phyloP scores from a whole-genome alignment of 768 basidiomycete species.

The Sarcomyxa edulis region DNA sequence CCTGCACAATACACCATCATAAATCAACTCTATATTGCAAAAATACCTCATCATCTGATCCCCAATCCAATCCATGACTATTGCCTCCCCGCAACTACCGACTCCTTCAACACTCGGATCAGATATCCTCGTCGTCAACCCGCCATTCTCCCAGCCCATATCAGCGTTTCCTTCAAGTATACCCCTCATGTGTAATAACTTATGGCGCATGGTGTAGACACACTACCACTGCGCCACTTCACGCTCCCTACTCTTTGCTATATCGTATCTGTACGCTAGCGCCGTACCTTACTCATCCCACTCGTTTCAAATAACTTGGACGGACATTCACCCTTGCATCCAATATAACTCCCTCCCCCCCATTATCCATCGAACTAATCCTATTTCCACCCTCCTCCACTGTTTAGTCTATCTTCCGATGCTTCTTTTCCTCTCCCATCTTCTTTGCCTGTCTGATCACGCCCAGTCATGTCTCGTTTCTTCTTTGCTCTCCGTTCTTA shows the following conservation, averaged over 20 bases:
- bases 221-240: not conserved
- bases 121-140: slow-evolving; percentile 1
- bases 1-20: not conserved
- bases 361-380: no score
- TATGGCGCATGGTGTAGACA: not conserved
- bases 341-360: no score
- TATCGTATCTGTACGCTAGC: not conserved
- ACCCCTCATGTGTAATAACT: slow-evolving; percentile 7
- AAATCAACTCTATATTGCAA: slow-evolving; percentile 1
- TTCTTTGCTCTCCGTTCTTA: no score
- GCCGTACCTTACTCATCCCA: no score
- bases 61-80: not conserved
- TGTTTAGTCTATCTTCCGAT: no score
- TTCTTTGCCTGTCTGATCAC: no score
- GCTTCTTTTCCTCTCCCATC: no score
- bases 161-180: no score
- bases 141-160: slow-evolving; percentile 1
- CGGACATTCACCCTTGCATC: no score
- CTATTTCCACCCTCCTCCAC: no score
- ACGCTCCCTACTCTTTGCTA: not conserved
- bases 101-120: not conserved
- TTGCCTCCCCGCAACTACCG: not conserved
- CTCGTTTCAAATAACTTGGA: no score
- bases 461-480: no score
- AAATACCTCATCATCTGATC: not conserved